Conservation (phyloP, 768 basidiomycete species). For the Lanmaoa rubissima region DNA sequence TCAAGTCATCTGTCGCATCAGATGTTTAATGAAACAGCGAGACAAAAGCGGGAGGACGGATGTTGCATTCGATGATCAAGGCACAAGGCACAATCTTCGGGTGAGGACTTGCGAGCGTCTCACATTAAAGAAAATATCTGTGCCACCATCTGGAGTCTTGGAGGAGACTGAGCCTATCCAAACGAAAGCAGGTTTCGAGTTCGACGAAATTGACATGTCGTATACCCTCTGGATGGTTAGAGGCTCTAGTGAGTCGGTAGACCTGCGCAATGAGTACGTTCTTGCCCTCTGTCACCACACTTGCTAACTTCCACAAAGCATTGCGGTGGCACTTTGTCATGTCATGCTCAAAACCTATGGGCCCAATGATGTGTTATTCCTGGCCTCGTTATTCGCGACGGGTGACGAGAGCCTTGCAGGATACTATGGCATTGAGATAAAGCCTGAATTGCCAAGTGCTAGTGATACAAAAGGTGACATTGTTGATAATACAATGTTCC, state of each 20-base stretch:
- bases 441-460: background rate
- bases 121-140: constrained; percentile 3
- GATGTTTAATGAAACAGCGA: constrained; percentile 7
- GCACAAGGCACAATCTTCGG: background rate
- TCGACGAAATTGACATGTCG: background rate
- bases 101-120: constrained; percentile 3
- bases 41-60: background rate
- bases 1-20: constrained; percentile 2
- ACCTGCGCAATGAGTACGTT: constrained; percentile 10
- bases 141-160: constrained; percentile 6
- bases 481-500: background rate
- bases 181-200: constrained; percentile 6
- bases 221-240: constrained; percentile 13
- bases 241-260: background rate
- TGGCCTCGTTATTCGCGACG: constrained; percentile 7
- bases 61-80: background rate
- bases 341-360: constrained; percentile 5
- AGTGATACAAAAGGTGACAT: background rate
- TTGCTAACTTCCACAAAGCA: background rate
- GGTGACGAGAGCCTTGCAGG: background rate
- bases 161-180: background rate
- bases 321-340: constrained; percentile 6
- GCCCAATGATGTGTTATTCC: constrained; percentile 9
- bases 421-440: constrained; percentile 2
- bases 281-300: background rate